Base-by-base conservation (phyloP, 1,284 basidiomycete genomes). In the Mycocalia duriaeana region DNA sequence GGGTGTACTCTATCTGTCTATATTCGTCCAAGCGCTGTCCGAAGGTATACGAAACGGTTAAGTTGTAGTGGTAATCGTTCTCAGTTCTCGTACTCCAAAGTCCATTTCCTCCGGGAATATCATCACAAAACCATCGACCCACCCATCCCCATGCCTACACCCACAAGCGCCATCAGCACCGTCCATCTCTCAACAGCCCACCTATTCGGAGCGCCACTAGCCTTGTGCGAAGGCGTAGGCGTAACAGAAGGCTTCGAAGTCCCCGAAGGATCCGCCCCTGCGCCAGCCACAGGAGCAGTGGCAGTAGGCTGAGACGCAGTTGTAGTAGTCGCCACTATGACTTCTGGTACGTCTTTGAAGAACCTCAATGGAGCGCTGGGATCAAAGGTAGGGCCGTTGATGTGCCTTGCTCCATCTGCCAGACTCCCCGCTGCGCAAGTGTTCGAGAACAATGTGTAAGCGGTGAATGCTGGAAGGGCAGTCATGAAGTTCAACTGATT, bases 401-500 rank as follows among this genome's bases (percentile, higher is more conserved):
- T 31, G 28, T 31, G 28, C n/a, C 28, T 31, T 9, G 9, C 11
- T n/a, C 28, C 28, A 4, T 44, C 42, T 18, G n/a, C 19, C 23
- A 34, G n/a, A n/a, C n/a, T n/a, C 28, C 44, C 44, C 25, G 60
- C 55, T 13, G 52, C 53, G 49, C 61, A 62, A 1, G 56, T 61
- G 24, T 52, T 48, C 9, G 56, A 57, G 39, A 64, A 64, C 4
- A 64, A 55, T 14, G 48, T 49, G n/a, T 42, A 35, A 24, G 44
- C 37, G 44, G 58, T 48, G 47, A 54, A 63, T 6, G 59, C 7
- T 18, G 58, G 52, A 3, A 62, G 53, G 3, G 24, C 34, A n/a
- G 41, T 45, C 47, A 62, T 51, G 47, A 53, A 62, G 4, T 39
- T 42, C 28, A 61, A 50, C 44, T 63, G 61, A 45, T 60, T 44